These are phyloP conservation scores for Cladophialophora immunda DNA, from an alignment of 2,329 filamentous ascomycete genomes.

Conservation along the genomic window DNA sequence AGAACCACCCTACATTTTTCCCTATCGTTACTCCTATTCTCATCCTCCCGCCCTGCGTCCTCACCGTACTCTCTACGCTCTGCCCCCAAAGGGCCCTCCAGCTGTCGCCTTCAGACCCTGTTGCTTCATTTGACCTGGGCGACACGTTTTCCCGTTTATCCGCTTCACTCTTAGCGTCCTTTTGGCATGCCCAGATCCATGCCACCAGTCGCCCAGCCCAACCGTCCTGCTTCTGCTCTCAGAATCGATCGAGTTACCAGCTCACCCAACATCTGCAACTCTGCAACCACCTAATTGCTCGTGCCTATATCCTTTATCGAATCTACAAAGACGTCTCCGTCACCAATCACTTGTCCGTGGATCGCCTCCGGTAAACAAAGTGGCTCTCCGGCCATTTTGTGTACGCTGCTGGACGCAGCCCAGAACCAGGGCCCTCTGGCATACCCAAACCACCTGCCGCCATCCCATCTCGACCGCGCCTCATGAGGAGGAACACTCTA, in stretches of 20 bases:
- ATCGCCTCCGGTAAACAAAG: slow-evolving; percentile 22
- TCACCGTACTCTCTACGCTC: neutral
- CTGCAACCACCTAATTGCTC: slow-evolving; percentile 16
- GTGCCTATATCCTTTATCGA: slow-evolving; percentile 8
- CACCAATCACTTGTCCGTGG: neutral
- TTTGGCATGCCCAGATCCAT: slow-evolving; percentile 11
- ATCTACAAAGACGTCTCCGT: neutral
- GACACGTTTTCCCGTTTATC: slow-evolving; percentile 3
- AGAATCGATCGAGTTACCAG: slow-evolving; percentile 31
- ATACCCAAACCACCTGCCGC: slow-evolving; percentile 29
- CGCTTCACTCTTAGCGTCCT: slow-evolving; percentile 19
- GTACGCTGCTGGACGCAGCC: slow-evolving; percentile 38
- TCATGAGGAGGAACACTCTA: slow-evolving; percentile 34
- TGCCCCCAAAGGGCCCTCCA: neutral
- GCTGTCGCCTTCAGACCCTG: slow-evolving; percentile 1
- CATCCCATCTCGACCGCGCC: slow-evolving; percentile 19
- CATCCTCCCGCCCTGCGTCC: neutral
- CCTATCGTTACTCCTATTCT: slow-evolving; percentile 8
- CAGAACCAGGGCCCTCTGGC: slow-evolving; percentile 31
- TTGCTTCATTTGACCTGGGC: neutral
- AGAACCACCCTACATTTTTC: slow-evolving; percentile 5
- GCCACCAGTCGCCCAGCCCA: slow-evolving; percentile 9
- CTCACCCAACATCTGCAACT: slow-evolving; percentile 2
- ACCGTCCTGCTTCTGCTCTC: neutral
- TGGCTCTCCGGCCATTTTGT: slow-evolving; percentile 40